phyloP scores from a whole-genome alignment of 2,329 filamentous ascomycete genomes.

The Exophiala mesophila region DNA sequence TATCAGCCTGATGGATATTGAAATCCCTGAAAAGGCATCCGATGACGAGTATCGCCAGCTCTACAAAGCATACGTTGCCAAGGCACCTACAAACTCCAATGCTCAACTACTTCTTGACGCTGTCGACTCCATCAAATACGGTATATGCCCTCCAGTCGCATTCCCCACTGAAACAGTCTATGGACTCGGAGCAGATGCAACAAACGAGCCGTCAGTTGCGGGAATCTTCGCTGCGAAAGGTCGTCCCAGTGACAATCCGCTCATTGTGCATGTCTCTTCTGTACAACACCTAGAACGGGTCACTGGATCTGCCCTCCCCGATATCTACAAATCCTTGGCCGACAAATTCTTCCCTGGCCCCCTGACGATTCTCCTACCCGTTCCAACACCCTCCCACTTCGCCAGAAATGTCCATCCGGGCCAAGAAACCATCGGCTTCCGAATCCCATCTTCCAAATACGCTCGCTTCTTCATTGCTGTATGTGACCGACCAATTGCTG shows the following conservation, averaged over 20 bases:
- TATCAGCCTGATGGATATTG: constrained; percentile 15
- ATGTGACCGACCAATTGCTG: constrained; percentile 73
- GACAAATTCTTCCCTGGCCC: constrained; percentile 89
- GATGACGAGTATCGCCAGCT: constrained; percentile 23
- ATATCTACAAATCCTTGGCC: constrained; percentile 73
- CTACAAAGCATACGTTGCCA: constrained; percentile 14
- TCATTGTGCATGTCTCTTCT: constrained; percentile 74
- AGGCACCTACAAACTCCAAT: constrained; percentile 3
- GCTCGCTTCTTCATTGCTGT: constrained; percentile 81
- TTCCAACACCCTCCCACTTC: constrained; percentile 61
- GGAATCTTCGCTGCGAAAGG: constrained; percentile 94
- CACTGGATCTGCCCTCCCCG: constrained; percentile 50
- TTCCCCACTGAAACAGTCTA: constrained; percentile 99
- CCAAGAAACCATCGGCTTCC: constrained; percentile 76
- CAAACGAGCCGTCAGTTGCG: constrained; percentile 71
- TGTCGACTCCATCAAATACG: constrained; percentile 22
- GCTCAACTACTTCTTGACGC: constrained; percentile 19
- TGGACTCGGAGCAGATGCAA: constrained; percentile 92
- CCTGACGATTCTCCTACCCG: constrained; percentile 81
- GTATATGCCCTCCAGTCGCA: constrained; percentile 61
- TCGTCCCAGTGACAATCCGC: constrained; percentile 85
- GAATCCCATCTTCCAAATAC: constrained; percentile 82
- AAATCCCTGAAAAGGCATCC: constrained; percentile 20
- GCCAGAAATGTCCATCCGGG: constrained; percentile 90
- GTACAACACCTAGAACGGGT: constrained; percentile 23